phyloP scores from a whole-genome alignment of 202 grass and related monocot species.

The Zoysia matrella region DNA sequence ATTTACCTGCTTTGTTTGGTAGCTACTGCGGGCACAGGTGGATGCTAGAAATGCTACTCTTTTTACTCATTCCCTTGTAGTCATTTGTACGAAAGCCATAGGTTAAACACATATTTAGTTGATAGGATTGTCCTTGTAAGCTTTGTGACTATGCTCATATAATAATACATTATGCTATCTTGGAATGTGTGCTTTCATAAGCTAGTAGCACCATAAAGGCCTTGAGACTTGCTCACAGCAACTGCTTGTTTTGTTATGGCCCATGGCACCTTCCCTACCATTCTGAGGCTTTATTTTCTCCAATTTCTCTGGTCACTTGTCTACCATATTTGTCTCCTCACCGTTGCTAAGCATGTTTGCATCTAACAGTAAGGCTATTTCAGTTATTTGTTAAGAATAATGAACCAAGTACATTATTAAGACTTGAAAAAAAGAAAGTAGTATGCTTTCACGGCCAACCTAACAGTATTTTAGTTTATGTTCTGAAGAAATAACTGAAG shows the following conservation, averaged over 20 bases:
- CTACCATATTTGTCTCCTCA: background rate
- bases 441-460: background rate
- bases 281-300: background rate
- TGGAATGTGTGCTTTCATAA: slow-evolving; percentile 12
- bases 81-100: slow-evolving; percentile 15
- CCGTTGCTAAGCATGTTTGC: background rate
- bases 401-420: background rate
- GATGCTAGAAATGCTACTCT: slow-evolving; percentile 7
- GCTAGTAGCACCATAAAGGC: background rate
- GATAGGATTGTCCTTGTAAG: background rate
- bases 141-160: background rate
- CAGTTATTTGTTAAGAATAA: background rate
- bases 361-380: slow-evolving; percentile 22
- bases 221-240: background rate
- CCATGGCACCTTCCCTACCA: background rate
- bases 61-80: slow-evolving; percentile 19
- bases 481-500: background rate
- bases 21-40: background rate
- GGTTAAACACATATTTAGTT: background rate
- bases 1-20: slow-evolving; percentile 3
- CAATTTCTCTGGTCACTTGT: slow-evolving; percentile 4
- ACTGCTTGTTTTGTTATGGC: background rate
- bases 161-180: background rate
- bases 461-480: background rate
- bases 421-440: background rate